Base-by-base conservation (phyloP, 352 stramenopile genomes). In the Globisporangium radiosum region DNA sequence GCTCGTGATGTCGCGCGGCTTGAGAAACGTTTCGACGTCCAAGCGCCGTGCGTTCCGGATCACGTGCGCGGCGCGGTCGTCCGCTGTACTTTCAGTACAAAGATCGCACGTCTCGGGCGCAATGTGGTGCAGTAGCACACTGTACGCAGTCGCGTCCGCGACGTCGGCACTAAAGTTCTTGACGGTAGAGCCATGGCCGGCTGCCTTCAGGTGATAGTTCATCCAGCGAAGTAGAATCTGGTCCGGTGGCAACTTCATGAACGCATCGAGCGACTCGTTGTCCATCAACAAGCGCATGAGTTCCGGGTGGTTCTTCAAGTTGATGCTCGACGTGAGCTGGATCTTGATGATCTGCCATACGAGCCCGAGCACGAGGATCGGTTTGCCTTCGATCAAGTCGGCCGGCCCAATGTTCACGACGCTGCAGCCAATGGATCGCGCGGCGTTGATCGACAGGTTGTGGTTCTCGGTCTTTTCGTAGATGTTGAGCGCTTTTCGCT, bases 271-370 rank as follows among this genome's bases (percentile, higher is more conserved):
- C 44, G 79, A 86, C 62, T 98, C 92, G n/a, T 82, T 85, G 17
- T 93, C 85, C 2, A 92, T 54, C 36, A 96, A 59, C 59, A 96
- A 71, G 2, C 84, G 80, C 66, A 97, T 88, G 1, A 98, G 69
- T 66, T 97, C 90, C 0, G 92, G 92, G 68, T 94, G 86, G 60
- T 96, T 94, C 70, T 96, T 97, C 55, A 98, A 66, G 66, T 94
- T 94, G 65, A 98, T 97, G 40, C 80, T 91, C 47, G 82, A 90
- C 33, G 92, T 95, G 53, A 98, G 68, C 61, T 97, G 89, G 52
- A 97, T 95, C 72, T 95, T 94, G 71, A 98, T 96, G 62, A 97
- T 96, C 63, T 98, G 92, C 92, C 92, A 98, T 14, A 97, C 81
- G 36, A 97, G 66, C 7, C 90, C 92, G 11, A 98, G 81, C 56